phyloP scores from a whole-genome alignment of 2,329 filamentous ascomycete species.

The Pestalotiopsis sp. region DNA sequence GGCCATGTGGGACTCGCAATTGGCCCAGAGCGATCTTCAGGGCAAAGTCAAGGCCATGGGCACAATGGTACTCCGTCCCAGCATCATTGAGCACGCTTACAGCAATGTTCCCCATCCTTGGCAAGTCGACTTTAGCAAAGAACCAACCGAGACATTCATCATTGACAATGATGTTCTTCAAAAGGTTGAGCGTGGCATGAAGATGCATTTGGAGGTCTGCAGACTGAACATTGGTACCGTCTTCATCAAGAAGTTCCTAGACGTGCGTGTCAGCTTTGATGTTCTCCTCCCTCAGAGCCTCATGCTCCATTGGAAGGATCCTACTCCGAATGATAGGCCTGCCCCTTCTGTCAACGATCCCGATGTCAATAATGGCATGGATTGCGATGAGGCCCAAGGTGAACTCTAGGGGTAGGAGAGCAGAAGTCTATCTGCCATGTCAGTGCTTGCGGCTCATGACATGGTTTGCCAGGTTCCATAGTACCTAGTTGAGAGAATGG shows the following conservation, averaged over 20 bases:
- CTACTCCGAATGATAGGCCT: conserved; percentile 46
- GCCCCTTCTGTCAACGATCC: conserved; percentile 43
- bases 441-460: too few relatives aligned
- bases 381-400: neutral
- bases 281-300: conserved; percentile 68
- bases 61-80: conserved; percentile 43
- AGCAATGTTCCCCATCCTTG: conserved; percentile 40
- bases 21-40: conserved; percentile 9
- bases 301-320: conserved; percentile 68
- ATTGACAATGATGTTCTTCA: conserved; percentile 62
- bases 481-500: too few relatives aligned
- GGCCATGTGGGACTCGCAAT: conserved; percentile 27
- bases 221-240: conserved; percentile 61
- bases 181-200: conserved; percentile 67
- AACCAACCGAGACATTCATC: conserved; percentile 53
- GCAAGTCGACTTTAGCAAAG: conserved; percentile 27
- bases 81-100: conserved; percentile 51
- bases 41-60: conserved; percentile 46
- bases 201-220: conserved; percentile 57
- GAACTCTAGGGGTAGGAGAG: too few relatives aligned
- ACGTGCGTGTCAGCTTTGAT: conserved; percentile 65
- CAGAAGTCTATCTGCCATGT: neutral
- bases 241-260: conserved; percentile 64
- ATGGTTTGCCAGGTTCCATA: too few relatives aligned
- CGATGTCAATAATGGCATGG: neutral